These are phyloP conservation scores for Starmerella stellata DNA, from an alignment of 805 yeast species.

Conservation along the genomic window DNA sequence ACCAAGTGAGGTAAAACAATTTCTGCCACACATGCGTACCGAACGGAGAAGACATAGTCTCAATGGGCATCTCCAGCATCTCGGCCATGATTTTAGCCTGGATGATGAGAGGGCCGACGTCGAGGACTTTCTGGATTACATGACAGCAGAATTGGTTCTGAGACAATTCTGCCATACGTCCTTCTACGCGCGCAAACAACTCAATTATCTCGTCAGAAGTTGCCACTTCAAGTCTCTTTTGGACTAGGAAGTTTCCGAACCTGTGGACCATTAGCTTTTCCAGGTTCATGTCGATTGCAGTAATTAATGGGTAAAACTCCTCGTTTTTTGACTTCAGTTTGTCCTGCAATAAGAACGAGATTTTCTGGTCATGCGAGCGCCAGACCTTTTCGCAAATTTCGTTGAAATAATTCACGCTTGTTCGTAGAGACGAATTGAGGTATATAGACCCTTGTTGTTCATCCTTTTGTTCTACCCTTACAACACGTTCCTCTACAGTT, in stretches of 20 bases:
- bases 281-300: conserved; percentile 19
- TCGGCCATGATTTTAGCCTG: conserved; percentile 24
- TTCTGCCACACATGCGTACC: conserved; percentile 32
- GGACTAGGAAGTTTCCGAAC: conserved; percentile 29
- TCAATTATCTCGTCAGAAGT: conserved; percentile 20
- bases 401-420: no score
- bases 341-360: conserved; percentile 28
- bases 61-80: conserved; percentile 20
- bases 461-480: no score
- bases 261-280: conserved; percentile 25
- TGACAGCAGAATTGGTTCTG: conserved; percentile 28
- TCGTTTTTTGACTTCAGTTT: conserved; percentile 22
- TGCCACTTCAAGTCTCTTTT: conserved; percentile 24
- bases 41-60: conserved; percentile 24
- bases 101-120: conserved; percentile 19
- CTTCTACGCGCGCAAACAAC: conserved; percentile 18
- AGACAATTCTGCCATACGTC: conserved; percentile 22
- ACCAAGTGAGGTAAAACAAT: conserved; percentile 25
- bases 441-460: no score
- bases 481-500: no score
- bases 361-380: conserved; percentile 25
- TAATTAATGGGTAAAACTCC: conserved; percentile 21
- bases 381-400: conserved; percentile 7
- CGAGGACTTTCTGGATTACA: conserved; percentile 28
- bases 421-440: no score